Evolutionary conservation across 2,329 filamentous ascomycete genomes (phyloP).

Genomic region (Alternaria atra): DNA sequence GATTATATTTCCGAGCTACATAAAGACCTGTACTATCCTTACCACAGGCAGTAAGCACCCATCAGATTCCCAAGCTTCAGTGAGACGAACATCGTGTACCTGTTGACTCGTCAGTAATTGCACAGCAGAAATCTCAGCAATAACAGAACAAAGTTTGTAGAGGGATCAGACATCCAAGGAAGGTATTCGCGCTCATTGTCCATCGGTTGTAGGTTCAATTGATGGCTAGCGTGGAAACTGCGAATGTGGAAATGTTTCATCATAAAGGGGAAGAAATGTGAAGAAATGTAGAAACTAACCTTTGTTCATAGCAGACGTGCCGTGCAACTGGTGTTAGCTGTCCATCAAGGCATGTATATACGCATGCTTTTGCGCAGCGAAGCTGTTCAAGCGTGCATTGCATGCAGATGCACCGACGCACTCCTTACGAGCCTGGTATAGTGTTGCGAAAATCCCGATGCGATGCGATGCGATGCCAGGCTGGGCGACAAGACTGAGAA

Average conservation of each 20-base stretch:
- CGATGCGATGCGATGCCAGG: not conserved
- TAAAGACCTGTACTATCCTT: not conserved
- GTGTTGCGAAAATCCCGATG: not conserved
- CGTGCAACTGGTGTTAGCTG: not conserved
- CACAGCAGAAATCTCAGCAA: conserved; percentile 6
- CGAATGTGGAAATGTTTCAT: conserved; percentile 84
- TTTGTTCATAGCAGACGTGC: not conserved
- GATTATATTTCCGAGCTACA: not conserved
- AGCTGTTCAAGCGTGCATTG: not conserved
- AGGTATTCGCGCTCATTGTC: conserved; percentile 72
- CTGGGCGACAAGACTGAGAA: not conserved
- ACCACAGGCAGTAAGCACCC: too few species aligned
- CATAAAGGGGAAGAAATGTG: conserved; percentile 56
- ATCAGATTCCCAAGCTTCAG: not conserved
- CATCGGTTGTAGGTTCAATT: conserved; percentile 68
- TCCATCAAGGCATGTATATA: not conserved
- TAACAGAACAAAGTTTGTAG: conserved; percentile 13
- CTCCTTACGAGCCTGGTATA: not conserved
- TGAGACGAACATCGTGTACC: not conserved
- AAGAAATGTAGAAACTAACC: conserved; percentile 45
- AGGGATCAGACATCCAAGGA: conserved; percentile 79
- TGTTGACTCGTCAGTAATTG: conserved; percentile 32
- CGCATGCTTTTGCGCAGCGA: not conserved
- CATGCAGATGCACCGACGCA: not conserved
- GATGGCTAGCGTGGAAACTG: conserved; percentile 86